These are phyloP conservation scores for Xylaria sp. DNA, from an alignment of 2,329 filamentous ascomycete genomes.

Conservation along the genomic window DNA sequence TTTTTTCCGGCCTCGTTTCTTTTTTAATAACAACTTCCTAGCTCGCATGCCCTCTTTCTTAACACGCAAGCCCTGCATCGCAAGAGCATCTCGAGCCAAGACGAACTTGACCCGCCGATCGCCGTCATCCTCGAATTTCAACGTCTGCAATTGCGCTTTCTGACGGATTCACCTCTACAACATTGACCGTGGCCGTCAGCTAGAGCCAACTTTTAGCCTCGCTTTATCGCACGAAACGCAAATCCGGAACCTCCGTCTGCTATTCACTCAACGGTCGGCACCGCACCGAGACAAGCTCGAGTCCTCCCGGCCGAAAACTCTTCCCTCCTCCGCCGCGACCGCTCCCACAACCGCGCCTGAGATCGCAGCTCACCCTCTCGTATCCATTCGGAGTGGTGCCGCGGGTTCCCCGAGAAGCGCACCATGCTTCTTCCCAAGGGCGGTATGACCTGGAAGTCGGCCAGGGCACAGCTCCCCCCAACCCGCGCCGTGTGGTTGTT, in stretches of 20 bases:
- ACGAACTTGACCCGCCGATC: background rate
- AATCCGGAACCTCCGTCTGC: background rate
- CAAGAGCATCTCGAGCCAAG: conserved; percentile 15
- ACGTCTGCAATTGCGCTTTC: conserved; percentile 9
- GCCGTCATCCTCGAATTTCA: conserved; percentile 7
- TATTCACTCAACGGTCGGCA: conserved; percentile 1
- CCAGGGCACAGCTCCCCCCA: conserved; percentile 81
- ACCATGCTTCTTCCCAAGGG: conserved; percentile 91
- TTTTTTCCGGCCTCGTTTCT: background rate
- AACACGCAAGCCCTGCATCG: conserved; percentile 1
- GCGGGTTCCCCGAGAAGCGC: conserved; percentile 55
- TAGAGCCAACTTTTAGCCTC: conserved; percentile 8
- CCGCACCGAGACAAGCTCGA: conserved; percentile 11
- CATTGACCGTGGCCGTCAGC: background rate
- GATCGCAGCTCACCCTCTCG: conserved; percentile 35
- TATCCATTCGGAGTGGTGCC: conserved; percentile 53
- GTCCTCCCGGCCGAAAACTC: background rate
- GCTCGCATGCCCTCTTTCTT: conserved; percentile 4
- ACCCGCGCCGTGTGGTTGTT: conserved; percentile 76
- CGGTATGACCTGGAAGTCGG: conserved; percentile 91
- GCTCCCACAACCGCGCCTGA: conserved; percentile 13
- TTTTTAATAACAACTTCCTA: background rate
- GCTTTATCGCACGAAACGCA: conserved; percentile 13
- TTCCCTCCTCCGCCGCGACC: background rate
- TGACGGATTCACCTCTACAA: conserved; percentile 19